phyloP scores from a whole-genome alignment of 129 eudicot genomes.

The Gnaphalium uliginosum region DNA sequence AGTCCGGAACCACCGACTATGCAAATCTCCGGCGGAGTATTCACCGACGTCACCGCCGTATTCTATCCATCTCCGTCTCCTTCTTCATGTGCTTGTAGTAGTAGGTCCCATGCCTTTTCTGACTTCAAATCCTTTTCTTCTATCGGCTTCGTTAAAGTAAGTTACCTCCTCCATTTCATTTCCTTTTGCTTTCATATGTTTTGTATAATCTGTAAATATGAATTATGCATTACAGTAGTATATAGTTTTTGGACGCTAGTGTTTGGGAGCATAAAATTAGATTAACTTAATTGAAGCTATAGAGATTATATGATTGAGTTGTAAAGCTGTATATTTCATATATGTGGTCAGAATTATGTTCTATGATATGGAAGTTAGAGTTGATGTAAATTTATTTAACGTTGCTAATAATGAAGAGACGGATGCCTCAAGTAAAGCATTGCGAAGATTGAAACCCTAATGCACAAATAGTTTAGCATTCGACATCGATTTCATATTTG shows the following conservation, averaged over 20 bases:
- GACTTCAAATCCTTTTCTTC: constrained; percentile 29
- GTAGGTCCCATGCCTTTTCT: constrained; percentile 31
- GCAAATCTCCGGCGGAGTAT: constrained; percentile 36
- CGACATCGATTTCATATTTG: not conserved
- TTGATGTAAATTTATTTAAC: not conserved
- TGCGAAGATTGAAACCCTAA: not conserved
- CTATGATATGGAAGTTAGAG: constrained; percentile 1
- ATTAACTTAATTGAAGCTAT: not conserved
- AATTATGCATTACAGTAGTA: not conserved
- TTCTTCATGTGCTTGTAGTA: constrained; percentile 22
- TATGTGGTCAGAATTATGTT: not conserved
- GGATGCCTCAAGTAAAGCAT: not conserved
- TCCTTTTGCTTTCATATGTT: not conserved
- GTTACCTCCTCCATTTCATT: constrained; percentile 11
- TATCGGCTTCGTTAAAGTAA: constrained; percentile 32
- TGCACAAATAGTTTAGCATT: not conserved
- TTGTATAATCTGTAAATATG: not conserved
- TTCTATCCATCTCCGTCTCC: constrained; percentile 27
- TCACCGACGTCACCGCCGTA: constrained; percentile 28
- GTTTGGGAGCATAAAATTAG: constrained; percentile 4
- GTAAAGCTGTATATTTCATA: not conserved
- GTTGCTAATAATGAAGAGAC: not conserved
- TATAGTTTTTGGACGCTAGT: constrained; percentile 11
- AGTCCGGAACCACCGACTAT: constrained; percentile 18
- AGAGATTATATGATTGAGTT: not conserved